Evolutionary conservation across 768 basidiomycete genomes (phyloP), one percentile per base, ranked within the genome.

Genomic region (Pulveroboletus frians): DNA sequence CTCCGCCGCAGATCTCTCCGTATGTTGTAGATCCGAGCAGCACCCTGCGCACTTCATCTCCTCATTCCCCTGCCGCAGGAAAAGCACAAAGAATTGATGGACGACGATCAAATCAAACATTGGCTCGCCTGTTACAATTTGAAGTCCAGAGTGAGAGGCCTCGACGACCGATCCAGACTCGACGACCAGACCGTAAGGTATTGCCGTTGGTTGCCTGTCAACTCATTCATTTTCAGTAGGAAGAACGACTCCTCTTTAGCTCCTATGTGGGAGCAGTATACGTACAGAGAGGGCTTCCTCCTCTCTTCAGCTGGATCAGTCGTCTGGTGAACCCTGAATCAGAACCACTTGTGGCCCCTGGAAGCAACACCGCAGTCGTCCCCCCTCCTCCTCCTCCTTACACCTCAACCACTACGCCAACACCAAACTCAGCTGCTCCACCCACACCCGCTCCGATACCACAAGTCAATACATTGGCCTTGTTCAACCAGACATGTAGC

Each of bases 261-360:
- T 76, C 77, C 17, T 86, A 85, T 53, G 69, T 86, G 11, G 85
- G 83, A 9, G 85, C 83, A n/a, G 64, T 84, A 11, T 83, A 77
- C 61, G 69, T 76, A n/a, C 76, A 78, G 43, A 76, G 72, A 46
- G 85, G 84, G 18, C 59, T 77, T 31, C 38, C 58, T 4, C 59
- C 63, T 7, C 71, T 85, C 42, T 73, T 80, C 58, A 57, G 65
- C 20, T 88, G 84, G 84, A 75, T 85, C 29, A 76, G 76, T 41
- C 70, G 69, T 45, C 70, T 85, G 23, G 69, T 85, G 43, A 76
- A 75, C 54, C 81, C 83, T 8, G 65, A 66, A 14, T 58, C 65
- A n/a, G 55, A 65, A 47, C 54, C 60, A 4, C 52, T 58, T 6
- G 35, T 54, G 1, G 55, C 51, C 21, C 62, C 62, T 29, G 65